Evolutionary conservation across 176 grass and related monocot species (phyloP), one percentile per base, ranked within the genome.

Genomic region (Triticum turgidum): DNA sequence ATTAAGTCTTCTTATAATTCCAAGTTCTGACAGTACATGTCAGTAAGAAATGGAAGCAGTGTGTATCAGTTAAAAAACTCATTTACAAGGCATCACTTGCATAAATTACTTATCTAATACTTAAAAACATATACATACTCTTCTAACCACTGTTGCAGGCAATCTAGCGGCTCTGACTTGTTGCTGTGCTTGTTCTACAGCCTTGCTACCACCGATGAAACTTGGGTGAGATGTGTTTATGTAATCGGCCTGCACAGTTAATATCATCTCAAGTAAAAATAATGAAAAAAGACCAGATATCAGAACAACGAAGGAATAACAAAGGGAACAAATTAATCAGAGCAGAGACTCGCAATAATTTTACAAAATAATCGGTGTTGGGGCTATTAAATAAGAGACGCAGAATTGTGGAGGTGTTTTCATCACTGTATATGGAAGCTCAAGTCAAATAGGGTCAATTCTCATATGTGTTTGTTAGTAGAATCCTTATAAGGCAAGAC

Each of bases 211-310:
- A 68, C 97, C 97, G 17, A 99, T 89, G 86, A 99, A 99, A 88
- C 89, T 91, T 74, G 97, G 97, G 64, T 99, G 97, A 17, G 97
- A 94, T 54, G 97, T 99, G 66, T 99, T 99, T 87, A 99, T 99
- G 86, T 99, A 99, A 85, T 99, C 97, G 69, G 91, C 91, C 97
- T 99, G 92, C 86, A 66, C 75, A 94, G 79, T 86, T 73, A 79
- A 89, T 80, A 51, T 51, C 32, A 24, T 87, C 65, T 66, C 42
- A 42, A 79, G 24, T 87, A 61, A 87, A 58, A 64, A 83, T 59
- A 77, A 63, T 56, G 38, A 79, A 78, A 87, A 69, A 10, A 4
- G 8, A 35, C 12, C 61, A 65, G 20, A 15, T 78, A 86, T 58
- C 64, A 61, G 61, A 18, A n/a, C 83, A 82, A 89, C 45, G 15